Conservation (phyloP, 495 filamentous ascomycete genomes). For the Pseudotulostoma volvatum region DNA sequence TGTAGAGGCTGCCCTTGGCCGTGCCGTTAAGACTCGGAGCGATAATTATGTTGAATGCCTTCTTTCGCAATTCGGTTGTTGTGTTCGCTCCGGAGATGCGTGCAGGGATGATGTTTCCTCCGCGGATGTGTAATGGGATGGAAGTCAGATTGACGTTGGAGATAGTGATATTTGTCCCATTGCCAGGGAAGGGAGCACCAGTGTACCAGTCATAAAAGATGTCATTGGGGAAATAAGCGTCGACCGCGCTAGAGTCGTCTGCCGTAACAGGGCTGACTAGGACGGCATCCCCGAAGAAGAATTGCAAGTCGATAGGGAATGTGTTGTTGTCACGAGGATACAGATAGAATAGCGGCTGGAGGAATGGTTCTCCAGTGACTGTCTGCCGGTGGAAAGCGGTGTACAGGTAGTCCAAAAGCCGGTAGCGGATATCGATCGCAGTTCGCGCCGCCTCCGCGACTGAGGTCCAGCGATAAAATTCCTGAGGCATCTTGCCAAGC, state of each 20-base stretch:
- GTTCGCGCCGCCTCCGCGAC: slow-evolving; percentile 51
- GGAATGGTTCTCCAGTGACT: slow-evolving; percentile 48
- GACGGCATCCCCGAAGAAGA: slow-evolving; percentile 54
- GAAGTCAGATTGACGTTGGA: slow-evolving; percentile 39
- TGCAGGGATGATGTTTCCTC: slow-evolving; percentile 52
- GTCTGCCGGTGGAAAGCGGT: slow-evolving; percentile 52
- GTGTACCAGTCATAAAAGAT: slow-evolving; percentile 69
- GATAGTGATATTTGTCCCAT: slow-evolving; percentile 35
- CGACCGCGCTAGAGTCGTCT: slow-evolving; percentile 43
- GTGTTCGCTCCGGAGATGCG: slow-evolving; percentile 48
- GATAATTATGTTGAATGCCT: slow-evolving; percentile 54
- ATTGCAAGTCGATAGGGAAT: slow-evolving; percentile 46
- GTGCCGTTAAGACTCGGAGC: slow-evolving; percentile 36
- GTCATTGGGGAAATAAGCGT: slow-evolving; percentile 59
- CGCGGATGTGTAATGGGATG: slow-evolving; percentile 59
- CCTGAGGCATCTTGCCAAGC: slow-evolving; percentile 38
- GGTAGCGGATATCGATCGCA: slow-evolving; percentile 60
- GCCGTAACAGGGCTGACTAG: slow-evolving; percentile 60
- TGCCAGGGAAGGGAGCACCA: slow-evolving; percentile 37
- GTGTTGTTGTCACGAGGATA: slow-evolving; percentile 53
- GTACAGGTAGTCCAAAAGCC: slow-evolving; percentile 69
- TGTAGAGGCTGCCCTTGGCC: slow-evolving; percentile 38
- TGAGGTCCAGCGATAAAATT: slow-evolving; percentile 58
- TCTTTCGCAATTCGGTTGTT: slow-evolving; percentile 46
- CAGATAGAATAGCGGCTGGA: slow-evolving; percentile 53